phyloP scores from a whole-genome alignment of 148 eudicot genomes.

The Diospyros kaki region DNA sequence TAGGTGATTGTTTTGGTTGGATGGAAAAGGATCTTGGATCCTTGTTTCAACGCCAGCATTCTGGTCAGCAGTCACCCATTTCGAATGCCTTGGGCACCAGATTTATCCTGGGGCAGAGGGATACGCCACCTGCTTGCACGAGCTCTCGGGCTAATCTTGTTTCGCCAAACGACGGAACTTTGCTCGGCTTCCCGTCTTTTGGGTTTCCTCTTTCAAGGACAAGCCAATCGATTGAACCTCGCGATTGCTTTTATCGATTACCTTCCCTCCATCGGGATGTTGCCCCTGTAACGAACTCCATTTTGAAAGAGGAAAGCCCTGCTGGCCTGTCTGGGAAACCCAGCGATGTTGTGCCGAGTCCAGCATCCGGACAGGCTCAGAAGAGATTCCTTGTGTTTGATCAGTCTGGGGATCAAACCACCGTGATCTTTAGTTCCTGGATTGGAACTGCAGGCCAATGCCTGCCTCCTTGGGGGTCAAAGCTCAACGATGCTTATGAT shows the following conservation, averaged over 20 bases:
- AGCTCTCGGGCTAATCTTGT: constrained; percentile 32
- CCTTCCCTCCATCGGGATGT: constrained; percentile 48
- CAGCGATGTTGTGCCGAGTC: constrained; percentile 15
- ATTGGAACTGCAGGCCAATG: constrained; percentile 34
- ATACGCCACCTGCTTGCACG: constrained; percentile 26
- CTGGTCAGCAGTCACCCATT: constrained; percentile 36
- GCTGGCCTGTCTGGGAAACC: constrained; percentile 12
- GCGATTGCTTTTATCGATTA: constrained; percentile 48
- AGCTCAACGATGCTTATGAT: constrained; percentile 20
- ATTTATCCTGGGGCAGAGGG: constrained; percentile 33
- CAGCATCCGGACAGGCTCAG: constrained; percentile 21
- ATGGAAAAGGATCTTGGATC: constrained; percentile 66
- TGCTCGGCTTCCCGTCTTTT: constrained; percentile 27
- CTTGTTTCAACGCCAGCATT: constrained; percentile 38
- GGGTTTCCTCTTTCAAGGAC: constrained; percentile 28
- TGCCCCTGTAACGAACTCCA: constrained; percentile 23
- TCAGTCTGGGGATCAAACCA: constrained; percentile 78
- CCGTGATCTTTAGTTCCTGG: constrained; percentile 56
- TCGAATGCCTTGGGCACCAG: constrained; percentile 32
- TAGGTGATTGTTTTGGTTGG: constrained; percentile 43
- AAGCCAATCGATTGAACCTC: constrained; percentile 35
- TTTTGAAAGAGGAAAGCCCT: constrained; percentile 16
- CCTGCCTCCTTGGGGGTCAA: constrained; percentile 31
- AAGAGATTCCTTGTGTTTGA: constrained; percentile 90
- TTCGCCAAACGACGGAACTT: constrained; percentile 24